These are phyloP conservation scores for Penicillium sp. DNA, from an alignment of 2,329 filamentous ascomycete species.

Conservation along the genomic window DNA sequence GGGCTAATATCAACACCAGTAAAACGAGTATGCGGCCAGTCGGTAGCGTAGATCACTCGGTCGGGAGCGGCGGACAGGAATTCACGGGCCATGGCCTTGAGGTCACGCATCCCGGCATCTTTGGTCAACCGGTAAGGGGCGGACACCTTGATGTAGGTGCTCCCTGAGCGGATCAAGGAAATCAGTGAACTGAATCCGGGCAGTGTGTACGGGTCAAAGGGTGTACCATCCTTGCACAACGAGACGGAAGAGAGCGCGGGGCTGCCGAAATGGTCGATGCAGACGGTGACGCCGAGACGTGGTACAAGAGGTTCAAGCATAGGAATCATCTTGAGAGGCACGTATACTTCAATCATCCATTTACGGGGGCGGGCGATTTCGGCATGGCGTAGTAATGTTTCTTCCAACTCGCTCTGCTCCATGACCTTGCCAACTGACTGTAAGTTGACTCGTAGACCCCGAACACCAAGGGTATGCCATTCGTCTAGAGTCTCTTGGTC, in stretches of 20 bases:
- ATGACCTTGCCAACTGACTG: conserved; percentile 56
- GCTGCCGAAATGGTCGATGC: conserved; percentile 64
- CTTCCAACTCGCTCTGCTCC: conserved; percentile 45
- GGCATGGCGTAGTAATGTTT: conserved; percentile 54
- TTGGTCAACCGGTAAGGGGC: conserved; percentile 61
- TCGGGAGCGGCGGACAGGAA: conserved; percentile 52
- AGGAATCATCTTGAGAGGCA: conserved; percentile 56
- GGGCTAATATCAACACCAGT: conserved; percentile 60
- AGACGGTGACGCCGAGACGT: conserved; percentile 56
- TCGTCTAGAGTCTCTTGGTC: conserved; percentile 45
- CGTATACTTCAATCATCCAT: conserved; percentile 65
- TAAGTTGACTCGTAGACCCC: conserved; percentile 64
- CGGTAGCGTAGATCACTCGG: conserved; percentile 62
- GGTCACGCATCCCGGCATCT: conserved; percentile 48
- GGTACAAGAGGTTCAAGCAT: conserved; percentile 56
- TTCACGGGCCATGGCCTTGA: conserved; percentile 56
- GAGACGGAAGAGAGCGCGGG: conserved; percentile 42
- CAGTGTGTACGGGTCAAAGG: conserved; percentile 50
- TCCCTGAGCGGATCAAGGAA: conserved; percentile 51
- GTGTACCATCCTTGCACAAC: conserved; percentile 13
- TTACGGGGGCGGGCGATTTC: conserved; percentile 53
- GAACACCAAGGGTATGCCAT: conserved; percentile 63
- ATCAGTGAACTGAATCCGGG: conserved; percentile 56
- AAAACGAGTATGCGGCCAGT: conserved; percentile 69
- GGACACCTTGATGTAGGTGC: conserved; percentile 63